A percentile compares a stretch with the other conserved stretches of the same genome.
phyloP scores from a whole-genome alignment of 306 rosid genomes.

The Quercus mongolica region DNA sequence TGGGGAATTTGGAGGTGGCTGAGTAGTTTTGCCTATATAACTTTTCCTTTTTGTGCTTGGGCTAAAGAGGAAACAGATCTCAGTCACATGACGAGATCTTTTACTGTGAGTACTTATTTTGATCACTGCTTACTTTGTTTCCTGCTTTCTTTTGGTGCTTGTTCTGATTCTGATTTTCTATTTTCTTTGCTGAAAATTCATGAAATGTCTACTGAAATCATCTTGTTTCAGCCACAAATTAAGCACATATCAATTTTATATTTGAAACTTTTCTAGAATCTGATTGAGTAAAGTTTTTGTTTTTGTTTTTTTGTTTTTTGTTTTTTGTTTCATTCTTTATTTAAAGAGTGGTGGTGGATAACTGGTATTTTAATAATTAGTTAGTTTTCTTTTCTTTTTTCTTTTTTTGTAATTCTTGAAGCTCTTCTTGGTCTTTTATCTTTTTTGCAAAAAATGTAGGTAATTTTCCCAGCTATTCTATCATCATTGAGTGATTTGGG shows the following conservation, averaged over 20 bases:
- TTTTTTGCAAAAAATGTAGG: conserved; percentile 19
- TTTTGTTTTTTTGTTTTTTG: too few species aligned
- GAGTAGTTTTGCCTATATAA: not conserved
- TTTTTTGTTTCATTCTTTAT: not conserved
- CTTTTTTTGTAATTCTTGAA: not conserved
- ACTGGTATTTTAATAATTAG: not conserved
- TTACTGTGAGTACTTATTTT: conserved; percentile 43
- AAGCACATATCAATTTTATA: not conserved
- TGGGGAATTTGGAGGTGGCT: not conserved
- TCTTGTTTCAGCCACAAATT: conserved; percentile 10
- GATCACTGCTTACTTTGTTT: conserved; percentile 1
- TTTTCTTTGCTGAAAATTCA: conserved; percentile 8
- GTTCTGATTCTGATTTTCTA: conserved; percentile 1
- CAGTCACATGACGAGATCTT: conserved; percentile 60
- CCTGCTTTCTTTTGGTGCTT: not conserved
- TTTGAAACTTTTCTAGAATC: conserved; percentile 12
- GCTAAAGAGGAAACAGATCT: conserved; percentile 46
- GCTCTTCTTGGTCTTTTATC: conserved; percentile 4
- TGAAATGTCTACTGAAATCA: conserved; percentile 5
- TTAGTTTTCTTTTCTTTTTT: not conserved
- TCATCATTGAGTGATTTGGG: not conserved
- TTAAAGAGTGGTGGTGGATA: too few species aligned
- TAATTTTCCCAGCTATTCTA: conserved; percentile 15
- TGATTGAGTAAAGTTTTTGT: not conserved
- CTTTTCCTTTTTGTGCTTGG: conserved; percentile 8